A percentile compares a stretch with the other conserved stretches of the same genome.
Evolutionary conservation across 2,329 filamentous ascomycete species (phyloP).

Genomic region (Cladobotryum protrusum): DNA sequence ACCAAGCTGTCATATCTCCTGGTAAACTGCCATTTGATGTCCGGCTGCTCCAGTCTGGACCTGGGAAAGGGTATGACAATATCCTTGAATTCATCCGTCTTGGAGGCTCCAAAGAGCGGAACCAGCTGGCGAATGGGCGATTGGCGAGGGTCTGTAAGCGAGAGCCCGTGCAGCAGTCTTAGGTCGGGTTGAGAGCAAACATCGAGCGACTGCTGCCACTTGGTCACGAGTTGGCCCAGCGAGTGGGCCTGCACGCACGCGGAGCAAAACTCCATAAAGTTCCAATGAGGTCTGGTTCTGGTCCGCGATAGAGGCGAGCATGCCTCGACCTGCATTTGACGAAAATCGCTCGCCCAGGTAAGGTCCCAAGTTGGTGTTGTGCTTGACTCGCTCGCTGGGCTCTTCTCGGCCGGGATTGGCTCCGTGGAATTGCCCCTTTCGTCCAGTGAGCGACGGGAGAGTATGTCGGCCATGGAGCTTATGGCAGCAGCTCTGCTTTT

Average conservation of each 20-base stretch:
- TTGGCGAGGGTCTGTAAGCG: slow-evolving; percentile 57
- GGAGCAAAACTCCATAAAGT: slow-evolving; percentile 57
- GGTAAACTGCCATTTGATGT: slow-evolving; percentile 42
- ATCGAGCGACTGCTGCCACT: slow-evolving; percentile 60
- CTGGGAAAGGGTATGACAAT: slow-evolving; percentile 62
- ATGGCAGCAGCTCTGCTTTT: slow-evolving; percentile 17
- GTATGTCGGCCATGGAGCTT: slow-evolving; percentile 23
- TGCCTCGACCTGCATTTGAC: slow-evolving; percentile 39
- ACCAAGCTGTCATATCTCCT: slow-evolving; percentile 61
- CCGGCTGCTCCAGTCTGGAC: slow-evolving; percentile 37
- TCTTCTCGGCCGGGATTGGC: background rate
- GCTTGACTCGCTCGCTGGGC: background rate
- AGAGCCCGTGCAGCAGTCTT: slow-evolving; percentile 65
- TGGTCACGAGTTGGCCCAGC: slow-evolving; percentile 56
- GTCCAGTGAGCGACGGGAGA: slow-evolving; percentile 21
- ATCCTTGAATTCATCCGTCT: slow-evolving; percentile 66
- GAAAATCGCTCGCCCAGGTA: slow-evolving; percentile 25
- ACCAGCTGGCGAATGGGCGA: slow-evolving; percentile 58
- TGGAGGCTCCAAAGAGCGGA: slow-evolving; percentile 71
- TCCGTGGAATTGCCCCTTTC: slow-evolving; percentile 2
- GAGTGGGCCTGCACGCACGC: slow-evolving; percentile 60
- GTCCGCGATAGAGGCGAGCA: slow-evolving; percentile 59
- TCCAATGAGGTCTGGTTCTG: slow-evolving; percentile 54
- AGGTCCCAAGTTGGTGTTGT: background rate
- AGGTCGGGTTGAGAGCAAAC: slow-evolving; percentile 75